Evolutionary conservation across 306 rosid species (phyloP).

Genomic region (Cyclanthera cordifolia): DNA sequence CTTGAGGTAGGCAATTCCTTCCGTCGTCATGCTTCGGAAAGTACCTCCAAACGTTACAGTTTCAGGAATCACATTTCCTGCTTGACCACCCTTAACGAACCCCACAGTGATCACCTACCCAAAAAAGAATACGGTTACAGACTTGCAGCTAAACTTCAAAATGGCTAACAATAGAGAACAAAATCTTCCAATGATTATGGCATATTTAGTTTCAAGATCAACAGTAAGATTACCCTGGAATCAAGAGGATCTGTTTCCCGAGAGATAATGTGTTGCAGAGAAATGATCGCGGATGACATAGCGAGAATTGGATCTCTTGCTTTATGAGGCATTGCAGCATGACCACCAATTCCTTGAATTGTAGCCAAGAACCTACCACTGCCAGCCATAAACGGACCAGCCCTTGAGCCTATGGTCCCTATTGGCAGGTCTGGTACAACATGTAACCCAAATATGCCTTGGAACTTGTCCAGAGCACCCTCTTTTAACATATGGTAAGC

Average conservation of each 20-base stretch:
- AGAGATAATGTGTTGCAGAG: slow-evolving; percentile 47
- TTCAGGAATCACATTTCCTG: slow-evolving; percentile 27
- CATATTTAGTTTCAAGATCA: neutral
- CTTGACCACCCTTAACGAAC: slow-evolving; percentile 33
- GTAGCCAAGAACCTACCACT: slow-evolving; percentile 30
- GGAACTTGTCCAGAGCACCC: slow-evolving; percentile 33
- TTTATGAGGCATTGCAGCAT: slow-evolving; percentile 29
- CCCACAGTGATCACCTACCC: slow-evolving; percentile 37
- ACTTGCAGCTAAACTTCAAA: too few relatives aligned
- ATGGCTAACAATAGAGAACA: neutral
- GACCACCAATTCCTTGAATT: slow-evolving; percentile 32
- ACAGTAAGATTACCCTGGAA: slow-evolving; percentile 22
- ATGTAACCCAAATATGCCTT: slow-evolving; percentile 43
- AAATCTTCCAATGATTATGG: neutral
- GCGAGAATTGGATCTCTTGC: slow-evolving; percentile 35
- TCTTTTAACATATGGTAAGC: slow-evolving; percentile 42
- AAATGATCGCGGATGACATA: slow-evolving; percentile 27
- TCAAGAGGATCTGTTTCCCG: slow-evolving; percentile 47
- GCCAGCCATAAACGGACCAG: slow-evolving; percentile 38
- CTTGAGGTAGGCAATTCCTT: slow-evolving; percentile 28
- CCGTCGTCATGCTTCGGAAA: slow-evolving; percentile 33
- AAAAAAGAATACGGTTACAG: neutral
- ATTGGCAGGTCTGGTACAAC: slow-evolving; percentile 20
- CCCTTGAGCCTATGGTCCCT: slow-evolving; percentile 36
- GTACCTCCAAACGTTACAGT: slow-evolving; percentile 36